Evolutionary conservation across 1,284 basidiomycete genomes (phyloP).

Genomic region (Phellinidium pouzarii): DNA sequence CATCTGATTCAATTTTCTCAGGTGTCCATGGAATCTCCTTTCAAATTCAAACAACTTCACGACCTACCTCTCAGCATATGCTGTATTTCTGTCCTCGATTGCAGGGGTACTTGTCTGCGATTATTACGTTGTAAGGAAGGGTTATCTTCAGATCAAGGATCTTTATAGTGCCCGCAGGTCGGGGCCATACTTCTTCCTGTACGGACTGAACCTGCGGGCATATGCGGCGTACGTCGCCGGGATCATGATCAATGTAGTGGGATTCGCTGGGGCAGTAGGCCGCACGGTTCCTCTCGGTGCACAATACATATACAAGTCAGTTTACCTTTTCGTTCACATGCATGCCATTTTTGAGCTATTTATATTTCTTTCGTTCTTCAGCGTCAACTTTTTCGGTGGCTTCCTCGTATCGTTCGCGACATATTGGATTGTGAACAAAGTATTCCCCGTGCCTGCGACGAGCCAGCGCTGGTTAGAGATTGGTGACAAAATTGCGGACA

Average conservation of each 20-base stretch:
- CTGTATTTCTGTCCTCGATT: conserved; percentile 77
- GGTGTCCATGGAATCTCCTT: conserved; percentile 69
- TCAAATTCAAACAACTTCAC: conserved; percentile 73
- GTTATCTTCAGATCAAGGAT: conserved; percentile 66
- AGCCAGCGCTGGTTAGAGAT: conserved; percentile 51
- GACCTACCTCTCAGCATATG: conserved; percentile 79
- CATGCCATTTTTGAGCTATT: conserved; percentile 38
- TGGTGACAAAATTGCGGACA: conserved; percentile 24
- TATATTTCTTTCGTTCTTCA: conserved; percentile 38
- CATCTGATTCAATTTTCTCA: neutral
- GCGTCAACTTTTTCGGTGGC: conserved; percentile 64
- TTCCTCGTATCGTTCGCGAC: conserved; percentile 61
- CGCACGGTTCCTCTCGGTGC: conserved; percentile 36
- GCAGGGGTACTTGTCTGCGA: conserved; percentile 77
- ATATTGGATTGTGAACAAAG: conserved; percentile 53
- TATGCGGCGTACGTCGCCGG: conserved; percentile 69
- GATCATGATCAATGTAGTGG: conserved; percentile 78
- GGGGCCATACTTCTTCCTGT: conserved; percentile 74
- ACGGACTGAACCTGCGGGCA: conserved; percentile 70
- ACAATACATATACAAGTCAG: conserved; percentile 26
- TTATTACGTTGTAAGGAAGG: conserved; percentile 73
- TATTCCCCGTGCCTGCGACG: conserved; percentile 54
- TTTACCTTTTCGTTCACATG: conserved; percentile 15
- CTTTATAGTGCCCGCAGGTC: conserved; percentile 54
- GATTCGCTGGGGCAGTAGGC: conserved; percentile 50